Evolutionary conservation across 352 stramenopile genomes (phyloP).

Genomic region (Pythium volutum): DNA sequence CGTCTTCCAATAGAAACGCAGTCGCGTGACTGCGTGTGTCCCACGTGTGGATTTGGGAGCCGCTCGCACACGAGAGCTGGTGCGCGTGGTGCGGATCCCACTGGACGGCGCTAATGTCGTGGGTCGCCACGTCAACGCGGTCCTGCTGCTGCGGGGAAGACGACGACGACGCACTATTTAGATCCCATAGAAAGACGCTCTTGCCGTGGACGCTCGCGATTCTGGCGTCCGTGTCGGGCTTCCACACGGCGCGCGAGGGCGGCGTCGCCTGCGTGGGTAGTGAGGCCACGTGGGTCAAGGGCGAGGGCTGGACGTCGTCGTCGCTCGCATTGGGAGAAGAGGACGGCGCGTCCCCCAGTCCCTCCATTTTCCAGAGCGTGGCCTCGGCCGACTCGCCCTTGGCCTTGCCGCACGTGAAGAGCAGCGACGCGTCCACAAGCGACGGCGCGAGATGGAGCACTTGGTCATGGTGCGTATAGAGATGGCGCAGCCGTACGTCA

Average conservation of each 20-base stretch:
- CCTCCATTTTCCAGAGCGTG: constrained; percentile 49
- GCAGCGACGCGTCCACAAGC: constrained; percentile 41
- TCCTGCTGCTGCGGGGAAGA: constrained; percentile 47
- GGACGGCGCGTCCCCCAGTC: constrained; percentile 12
- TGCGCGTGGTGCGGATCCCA: constrained; percentile 86
- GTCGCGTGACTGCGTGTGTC: constrained; percentile 46
- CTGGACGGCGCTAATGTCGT: constrained; percentile 36
- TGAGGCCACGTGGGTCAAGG: constrained; percentile 33
- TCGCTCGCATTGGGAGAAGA: constrained; percentile 10
- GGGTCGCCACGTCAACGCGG: constrained; percentile 42
- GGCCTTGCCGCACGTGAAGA: constrained; percentile 55
- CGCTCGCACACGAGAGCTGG: constrained; percentile 62
- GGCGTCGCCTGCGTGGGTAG: constrained; percentile 27
- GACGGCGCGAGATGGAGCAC: constrained; percentile 50
- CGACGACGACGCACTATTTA: constrained; percentile 37
- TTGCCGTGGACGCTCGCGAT: constrained; percentile 19
- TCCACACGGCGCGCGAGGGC: constrained; percentile 35
- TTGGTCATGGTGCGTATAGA: constrained; percentile 45
- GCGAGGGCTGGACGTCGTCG: constrained; percentile 17
- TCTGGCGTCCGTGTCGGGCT: constrained; percentile 13
- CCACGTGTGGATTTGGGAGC: constrained; percentile 66
- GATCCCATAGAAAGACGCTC: constrained; percentile 43
- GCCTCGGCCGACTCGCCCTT: constrained; percentile 32
- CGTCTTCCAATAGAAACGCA: constrained; percentile 47
- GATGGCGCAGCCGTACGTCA: constrained; percentile 34